phyloP scores from a whole-genome alignment of 192 early-diverging fungal species.

The Oehlia diaphana region DNA sequence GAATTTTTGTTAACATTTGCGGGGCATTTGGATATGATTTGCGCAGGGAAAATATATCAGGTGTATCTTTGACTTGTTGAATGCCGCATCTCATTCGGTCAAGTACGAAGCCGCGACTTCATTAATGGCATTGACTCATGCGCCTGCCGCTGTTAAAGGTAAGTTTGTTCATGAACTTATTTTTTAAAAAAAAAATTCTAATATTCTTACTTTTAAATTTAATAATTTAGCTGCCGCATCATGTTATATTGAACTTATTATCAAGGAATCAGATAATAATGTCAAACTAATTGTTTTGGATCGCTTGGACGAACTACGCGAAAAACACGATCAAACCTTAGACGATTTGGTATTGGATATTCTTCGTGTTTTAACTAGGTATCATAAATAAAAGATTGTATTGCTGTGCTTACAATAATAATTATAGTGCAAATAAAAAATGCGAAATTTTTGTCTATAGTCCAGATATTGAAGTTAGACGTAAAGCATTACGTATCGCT shows the following conservation, averaged over 20 bases:
- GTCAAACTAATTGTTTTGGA: constrained; percentile 96
- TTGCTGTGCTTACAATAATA: not conserved
- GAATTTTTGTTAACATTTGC: constrained; percentile 1
- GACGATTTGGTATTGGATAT: constrained; percentile 98
- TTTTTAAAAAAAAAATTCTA: not conserved
- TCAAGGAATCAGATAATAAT: constrained; percentile 97
- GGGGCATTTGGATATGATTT: not conserved
- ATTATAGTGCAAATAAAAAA: not conserved
- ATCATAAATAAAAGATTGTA: not conserved
- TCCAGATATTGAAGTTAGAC: constrained; percentile 94
- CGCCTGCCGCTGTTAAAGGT: constrained; percentile 89
- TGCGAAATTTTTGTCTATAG: constrained; percentile 42
- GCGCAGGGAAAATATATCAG: constrained; percentile 85
- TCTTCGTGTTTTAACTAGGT: constrained; percentile 82
- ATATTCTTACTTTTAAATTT: not conserved
- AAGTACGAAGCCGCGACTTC: constrained; percentile 98
- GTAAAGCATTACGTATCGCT: constrained; percentile 82
- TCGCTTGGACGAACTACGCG: constrained; percentile 83
- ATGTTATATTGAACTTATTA: constrained; percentile 88
- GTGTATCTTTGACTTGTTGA: constrained; percentile 84
- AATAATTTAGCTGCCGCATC: constrained; percentile 73
- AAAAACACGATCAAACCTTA: constrained; percentile 84
- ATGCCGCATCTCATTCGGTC: constrained; percentile 81
- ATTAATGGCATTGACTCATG: constrained; percentile 82
- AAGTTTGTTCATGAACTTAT: not conserved